Evolutionary conservation across 108 stramenopile genomes (phyloP).

Genomic region (Fistulifera solaris): DNA sequence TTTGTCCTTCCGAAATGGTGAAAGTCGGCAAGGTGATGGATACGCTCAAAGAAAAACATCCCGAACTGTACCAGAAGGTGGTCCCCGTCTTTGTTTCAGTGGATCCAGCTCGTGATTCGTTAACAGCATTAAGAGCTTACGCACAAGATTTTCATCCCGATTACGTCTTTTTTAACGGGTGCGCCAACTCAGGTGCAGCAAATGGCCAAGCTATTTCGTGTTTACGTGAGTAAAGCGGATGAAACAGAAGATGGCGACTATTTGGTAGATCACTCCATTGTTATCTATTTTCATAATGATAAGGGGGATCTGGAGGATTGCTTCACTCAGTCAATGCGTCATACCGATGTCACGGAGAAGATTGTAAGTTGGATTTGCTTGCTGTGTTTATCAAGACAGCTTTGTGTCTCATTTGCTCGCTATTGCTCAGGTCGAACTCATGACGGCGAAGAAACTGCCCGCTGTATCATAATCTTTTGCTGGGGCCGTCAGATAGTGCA

Average conservation of each 20-base stretch:
- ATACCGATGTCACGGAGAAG: constrained; percentile 84
- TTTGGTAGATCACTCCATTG: constrained; percentile 99
- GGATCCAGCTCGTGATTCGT: constrained; percentile 95
- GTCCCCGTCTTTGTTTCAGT: constrained; percentile 95
- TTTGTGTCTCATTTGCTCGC: no score
- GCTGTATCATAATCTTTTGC: no score
- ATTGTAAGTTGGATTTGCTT: constrained; percentile 27
- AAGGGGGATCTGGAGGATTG: constrained; percentile 96
- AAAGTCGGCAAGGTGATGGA: constrained; percentile 95
- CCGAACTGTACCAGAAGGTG: constrained; percentile 50
- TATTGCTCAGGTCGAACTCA: no score
- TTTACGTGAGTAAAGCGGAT: constrained; percentile 91
- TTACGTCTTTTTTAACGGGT: constrained; percentile 82
- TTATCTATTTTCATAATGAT: constrained; percentile 94
- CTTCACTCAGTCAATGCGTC: constrained; percentile 95
- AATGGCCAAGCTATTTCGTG: constrained; percentile 96
- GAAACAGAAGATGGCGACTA: constrained; percentile 98
- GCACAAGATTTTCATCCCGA: constrained; percentile 93
- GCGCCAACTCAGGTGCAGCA: constrained; percentile 91
- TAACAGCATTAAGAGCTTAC: constrained; percentile 87
- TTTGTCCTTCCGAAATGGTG: constrained; percentile 99
- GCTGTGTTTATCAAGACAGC: no score
- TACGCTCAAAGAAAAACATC: constrained; percentile 66
- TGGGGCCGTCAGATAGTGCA: no score
- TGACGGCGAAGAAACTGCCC: no score